phyloP scores from a whole-genome alignment of 345 rosid species.

The Raphanus raphanistrum region DNA sequence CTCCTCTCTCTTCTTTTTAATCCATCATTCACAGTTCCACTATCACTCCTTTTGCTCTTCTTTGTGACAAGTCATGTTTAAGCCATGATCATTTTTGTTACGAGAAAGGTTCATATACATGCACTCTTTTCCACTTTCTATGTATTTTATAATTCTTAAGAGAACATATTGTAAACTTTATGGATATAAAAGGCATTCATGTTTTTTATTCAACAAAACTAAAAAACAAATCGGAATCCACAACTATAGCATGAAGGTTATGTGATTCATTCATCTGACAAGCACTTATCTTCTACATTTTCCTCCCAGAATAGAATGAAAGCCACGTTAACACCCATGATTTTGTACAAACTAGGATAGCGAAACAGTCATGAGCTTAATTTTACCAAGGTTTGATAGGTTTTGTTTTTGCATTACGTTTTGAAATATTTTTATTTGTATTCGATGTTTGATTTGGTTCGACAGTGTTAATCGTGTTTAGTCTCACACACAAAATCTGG shows the following conservation, averaged over 20 bases:
- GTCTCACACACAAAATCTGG: background rate
- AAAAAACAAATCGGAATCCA: background rate
- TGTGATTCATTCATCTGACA: background rate
- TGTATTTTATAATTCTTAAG: conserved; percentile 13
- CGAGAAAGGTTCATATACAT: conserved; percentile 25
- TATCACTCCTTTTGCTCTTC: conserved; percentile 30
- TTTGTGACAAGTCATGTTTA: conserved; percentile 38
- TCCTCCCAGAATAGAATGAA: background rate
- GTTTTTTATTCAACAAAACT: background rate
- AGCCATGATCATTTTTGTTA: conserved; percentile 33
- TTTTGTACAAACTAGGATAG: background rate
- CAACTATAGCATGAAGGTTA: background rate
- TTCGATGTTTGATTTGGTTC: background rate
- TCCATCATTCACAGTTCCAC: conserved; percentile 41
- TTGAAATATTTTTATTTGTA: background rate
- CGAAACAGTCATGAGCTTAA: background rate
- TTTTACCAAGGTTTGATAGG: background rate
- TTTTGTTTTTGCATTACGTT: background rate
- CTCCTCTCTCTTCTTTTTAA: conserved; percentile 27
- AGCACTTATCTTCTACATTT: background rate
- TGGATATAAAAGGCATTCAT: conserved; percentile 15
- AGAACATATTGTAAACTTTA: conserved; percentile 9
- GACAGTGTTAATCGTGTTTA: background rate
- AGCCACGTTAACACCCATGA: background rate
- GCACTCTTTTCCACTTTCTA: conserved; percentile 30